These are phyloP conservation scores for Theileria parva DNA, from an alignment of 169 alveolate genomes.

Conservation along the genomic window DNA sequence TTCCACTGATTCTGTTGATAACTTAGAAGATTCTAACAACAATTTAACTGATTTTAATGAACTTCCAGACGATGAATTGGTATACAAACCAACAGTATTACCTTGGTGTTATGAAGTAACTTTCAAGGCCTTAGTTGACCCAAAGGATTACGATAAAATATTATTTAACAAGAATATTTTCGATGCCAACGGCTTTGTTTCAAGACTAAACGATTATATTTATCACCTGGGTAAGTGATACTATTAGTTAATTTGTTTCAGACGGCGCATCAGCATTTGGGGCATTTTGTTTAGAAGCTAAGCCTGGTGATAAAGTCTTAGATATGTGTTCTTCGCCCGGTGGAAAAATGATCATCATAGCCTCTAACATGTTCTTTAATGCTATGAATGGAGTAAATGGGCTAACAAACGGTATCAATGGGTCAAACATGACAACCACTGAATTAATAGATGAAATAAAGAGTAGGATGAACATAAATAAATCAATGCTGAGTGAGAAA, in stretches of 20 bases:
- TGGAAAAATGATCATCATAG: constrained; percentile 80
- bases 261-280: constrained; percentile 59
- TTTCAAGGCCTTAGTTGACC: background rate
- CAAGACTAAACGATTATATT: constrained; percentile 10
- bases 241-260: background rate
- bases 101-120: constrained; percentile 24
- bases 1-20: too few species aligned
- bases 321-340: constrained; percentile 89
- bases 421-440: constrained; percentile 26
- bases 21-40: background rate
- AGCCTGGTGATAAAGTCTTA: constrained; percentile 70
- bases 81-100: constrained; percentile 11
- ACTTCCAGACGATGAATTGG: background rate
- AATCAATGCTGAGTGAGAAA: too few species aligned
- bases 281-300: constrained; percentile 58
- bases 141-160: background rate
- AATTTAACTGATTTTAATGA: background rate
- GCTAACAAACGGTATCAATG: constrained; percentile 25
- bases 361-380: constrained; percentile 50
- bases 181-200: constrained; percentile 13
- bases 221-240: constrained; percentile 16
- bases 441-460: constrained; percentile 46
- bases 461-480: background rate
- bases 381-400: constrained; percentile 32
- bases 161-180: constrained; percentile 11